A percentile compares a stretch with the other conserved stretches of the same genome.
phyloP scores from a whole-genome alignment of 106 monocot genomes.

The Dendrobium catenatum region DNA sequence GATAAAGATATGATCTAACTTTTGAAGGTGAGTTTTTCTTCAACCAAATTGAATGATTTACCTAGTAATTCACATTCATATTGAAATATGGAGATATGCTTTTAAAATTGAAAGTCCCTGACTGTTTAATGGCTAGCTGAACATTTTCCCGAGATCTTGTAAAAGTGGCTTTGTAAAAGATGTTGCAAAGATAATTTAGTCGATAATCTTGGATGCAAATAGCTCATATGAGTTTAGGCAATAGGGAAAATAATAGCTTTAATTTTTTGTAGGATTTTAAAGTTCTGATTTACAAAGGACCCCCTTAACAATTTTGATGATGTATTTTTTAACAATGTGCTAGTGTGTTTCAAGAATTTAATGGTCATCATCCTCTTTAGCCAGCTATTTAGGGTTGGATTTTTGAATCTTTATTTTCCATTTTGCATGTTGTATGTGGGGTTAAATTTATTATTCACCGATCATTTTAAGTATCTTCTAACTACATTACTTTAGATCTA shows the following conservation, averaged over 20 bases:
- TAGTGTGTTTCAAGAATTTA: not conserved
- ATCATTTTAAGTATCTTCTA: too few relatives aligned
- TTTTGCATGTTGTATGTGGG: too few relatives aligned
- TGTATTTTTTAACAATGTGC: not conserved
- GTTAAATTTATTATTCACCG: too few relatives aligned
- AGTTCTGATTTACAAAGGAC: not conserved
- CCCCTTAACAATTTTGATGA: not conserved
- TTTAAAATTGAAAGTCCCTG: not conserved
- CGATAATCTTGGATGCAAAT: not conserved
- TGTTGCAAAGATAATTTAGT: not conserved
- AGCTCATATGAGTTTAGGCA: not conserved
- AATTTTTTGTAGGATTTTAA: not conserved
- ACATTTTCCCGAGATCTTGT: not conserved
- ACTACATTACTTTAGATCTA: too few relatives aligned
- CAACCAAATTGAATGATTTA: not conserved
- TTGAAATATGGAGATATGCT: not conserved
- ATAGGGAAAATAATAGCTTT: not conserved
- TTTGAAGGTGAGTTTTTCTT: not conserved
- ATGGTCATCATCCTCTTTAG: too few relatives aligned
- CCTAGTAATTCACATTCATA: not conserved
- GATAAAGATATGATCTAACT: not conserved
- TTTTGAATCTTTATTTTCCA: too few relatives aligned
- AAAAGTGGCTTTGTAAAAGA: not conserved
- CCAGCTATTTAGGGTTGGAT: too few relatives aligned
- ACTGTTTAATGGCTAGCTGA: not conserved